Base-by-base conservation (phyloP, 179 eudicot genomes). In the Corrigiola litoralis region DNA sequence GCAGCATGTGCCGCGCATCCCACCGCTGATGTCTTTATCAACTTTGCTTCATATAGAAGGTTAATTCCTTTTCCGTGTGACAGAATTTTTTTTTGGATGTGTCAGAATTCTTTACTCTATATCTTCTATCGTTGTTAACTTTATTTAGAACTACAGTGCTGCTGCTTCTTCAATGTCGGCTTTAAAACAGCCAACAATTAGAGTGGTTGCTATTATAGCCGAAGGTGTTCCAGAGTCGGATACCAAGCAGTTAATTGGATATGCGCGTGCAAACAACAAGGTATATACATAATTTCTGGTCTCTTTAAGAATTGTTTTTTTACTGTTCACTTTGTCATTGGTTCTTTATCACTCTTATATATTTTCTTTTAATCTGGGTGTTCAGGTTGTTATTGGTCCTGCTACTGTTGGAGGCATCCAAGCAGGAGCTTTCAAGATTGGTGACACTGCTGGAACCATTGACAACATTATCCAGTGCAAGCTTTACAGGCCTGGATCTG, bases 391-490 rank as follows among this genome's bases (percentile, higher is more conserved):
- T 54, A 81, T 95, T 72, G 99, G 99, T 38, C 99, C 99, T 61
- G 97, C 99, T 27, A 95, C 99, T 24, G 99, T 95, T 58, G 99
- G 99, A 67, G 99, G 99, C 58, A 77, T 95, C 81, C 99, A 92
- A 82, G 99, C 99, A 75, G 99, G 99, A 72, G 97, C 99, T 65
- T 95, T 95, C 72, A 95, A 87, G 81, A 95, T 95, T 72, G 99
- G 99, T 72, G 99, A 95, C 83, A 94, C 99, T 70, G 97, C 99
- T 53, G 99, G 97, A 72, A 92, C 99, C 42, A 85, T 89, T 49
- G 99, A 95, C 71, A 95, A 91, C 66, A 92, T 95, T 52, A 89
- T 92, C 52, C 96, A 95, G 53, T 82, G 92, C 95, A 95, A 88
- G 81, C 84, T 95, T 48, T 92, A 92, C 88, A 81, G 99, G 74